Percentiles rank a stretch among this genome's conserved stretches.
Conservation (phyloP, 2,329 filamentous ascomycete genomes). For the Lecanosticta acicola region DNA sequence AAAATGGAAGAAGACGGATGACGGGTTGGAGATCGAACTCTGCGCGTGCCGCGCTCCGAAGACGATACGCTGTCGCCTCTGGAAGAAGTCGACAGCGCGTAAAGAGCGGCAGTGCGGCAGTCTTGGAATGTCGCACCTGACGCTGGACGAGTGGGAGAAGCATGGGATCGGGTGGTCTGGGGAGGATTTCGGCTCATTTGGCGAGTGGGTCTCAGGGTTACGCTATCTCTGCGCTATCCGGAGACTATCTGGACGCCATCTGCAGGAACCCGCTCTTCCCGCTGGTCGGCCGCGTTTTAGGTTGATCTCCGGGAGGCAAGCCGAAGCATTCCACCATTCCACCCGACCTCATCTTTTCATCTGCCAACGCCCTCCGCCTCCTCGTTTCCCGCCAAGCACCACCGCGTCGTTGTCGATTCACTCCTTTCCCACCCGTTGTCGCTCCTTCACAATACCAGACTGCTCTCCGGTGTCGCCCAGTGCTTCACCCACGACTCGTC, state of each 20-base stretch:
- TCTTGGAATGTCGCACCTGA: background rate
- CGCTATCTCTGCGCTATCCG: too few relatives aligned
- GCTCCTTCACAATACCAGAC: constrained; percentile 15
- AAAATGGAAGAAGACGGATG: background rate
- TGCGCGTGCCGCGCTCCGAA: background rate
- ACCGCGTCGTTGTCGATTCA: background rate
- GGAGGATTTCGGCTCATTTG: background rate
- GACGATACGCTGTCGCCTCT: background rate
- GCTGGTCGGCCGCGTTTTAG: background rate
- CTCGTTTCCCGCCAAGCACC: background rate
- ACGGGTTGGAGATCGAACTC: background rate
- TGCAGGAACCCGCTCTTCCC: constrained; percentile 7
- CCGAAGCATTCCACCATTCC: constrained; percentile 4
- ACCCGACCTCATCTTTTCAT: background rate
- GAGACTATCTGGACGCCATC: constrained; percentile 1
- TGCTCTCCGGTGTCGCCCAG: constrained; percentile 16
- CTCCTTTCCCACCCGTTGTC: too few relatives aligned
- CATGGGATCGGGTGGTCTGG: background rate
- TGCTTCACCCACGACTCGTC: constrained; percentile 15
- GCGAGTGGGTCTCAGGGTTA: too few relatives aligned
- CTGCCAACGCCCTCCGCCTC: background rate
- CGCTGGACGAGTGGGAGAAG: background rate
- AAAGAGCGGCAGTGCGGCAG: background rate
- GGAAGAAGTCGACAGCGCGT: background rate
- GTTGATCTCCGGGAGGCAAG: background rate